phyloP scores from a whole-genome alignment of 345 rosid species.

The Gossypium sturtianum region DNA sequence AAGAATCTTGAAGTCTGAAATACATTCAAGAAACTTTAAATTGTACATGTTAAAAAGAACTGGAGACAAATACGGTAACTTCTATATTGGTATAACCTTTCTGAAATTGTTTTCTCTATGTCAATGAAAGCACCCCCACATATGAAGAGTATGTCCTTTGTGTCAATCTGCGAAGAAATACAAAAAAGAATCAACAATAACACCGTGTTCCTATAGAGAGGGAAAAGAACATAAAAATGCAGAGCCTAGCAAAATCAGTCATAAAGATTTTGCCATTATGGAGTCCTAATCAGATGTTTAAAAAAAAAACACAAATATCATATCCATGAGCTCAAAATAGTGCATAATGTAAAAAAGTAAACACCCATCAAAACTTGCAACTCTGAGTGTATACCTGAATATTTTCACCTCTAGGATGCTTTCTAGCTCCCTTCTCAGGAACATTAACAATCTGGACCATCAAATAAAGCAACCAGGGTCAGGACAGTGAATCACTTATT shows the following conservation, averaged over 20 bases:
- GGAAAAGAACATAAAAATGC: background rate
- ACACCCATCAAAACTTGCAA: background rate
- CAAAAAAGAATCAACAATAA: background rate
- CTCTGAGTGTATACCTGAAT: constrained; percentile 61
- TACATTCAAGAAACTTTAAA: constrained; percentile 9
- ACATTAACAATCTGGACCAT: constrained; percentile 80
- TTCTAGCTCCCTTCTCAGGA: constrained; percentile 98
- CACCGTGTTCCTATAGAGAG: background rate
- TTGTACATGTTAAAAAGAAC: background rate
- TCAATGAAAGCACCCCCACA: constrained; percentile 98
- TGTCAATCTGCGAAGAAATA: constrained; percentile 64
- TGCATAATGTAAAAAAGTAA: background rate
- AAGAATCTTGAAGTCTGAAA: constrained; percentile 92
- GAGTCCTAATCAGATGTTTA: background rate
- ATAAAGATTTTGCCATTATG: background rate
- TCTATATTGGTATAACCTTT: constrained; percentile 49
- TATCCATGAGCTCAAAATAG: background rate
- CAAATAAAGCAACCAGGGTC: constrained; percentile 10
- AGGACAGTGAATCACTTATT: constrained; percentile 6
- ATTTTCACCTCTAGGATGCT: constrained; percentile 98
- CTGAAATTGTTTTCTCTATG: constrained; percentile 96
- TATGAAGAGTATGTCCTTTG: constrained; percentile 96
- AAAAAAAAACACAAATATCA: background rate
- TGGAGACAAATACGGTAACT: background rate
- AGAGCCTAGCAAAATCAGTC: background rate